A percentile compares a stretch with the other conserved stretches of the same genome.
Evolutionary conservation across 192 early-diverging fungal species (phyloP).

Genomic region (Globomyces pollinis-pini): DNA sequence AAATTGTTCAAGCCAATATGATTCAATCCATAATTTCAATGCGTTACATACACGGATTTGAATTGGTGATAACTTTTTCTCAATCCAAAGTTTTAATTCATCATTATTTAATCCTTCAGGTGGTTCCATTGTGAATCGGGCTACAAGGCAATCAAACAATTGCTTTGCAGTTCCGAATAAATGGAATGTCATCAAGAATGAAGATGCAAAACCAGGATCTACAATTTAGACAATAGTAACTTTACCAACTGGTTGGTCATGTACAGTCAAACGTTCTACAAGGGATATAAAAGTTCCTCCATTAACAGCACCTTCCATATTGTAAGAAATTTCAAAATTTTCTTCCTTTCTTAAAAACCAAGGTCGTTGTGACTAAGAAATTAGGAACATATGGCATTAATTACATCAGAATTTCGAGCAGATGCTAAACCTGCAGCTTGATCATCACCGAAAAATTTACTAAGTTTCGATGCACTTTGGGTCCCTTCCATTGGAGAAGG

Average conservation of each 20-base stretch:
- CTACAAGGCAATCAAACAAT: conserved; percentile 61
- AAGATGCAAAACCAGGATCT: conserved; percentile 71
- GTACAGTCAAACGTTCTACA: conserved; percentile 81
- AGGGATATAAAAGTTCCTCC: conserved; percentile 83
- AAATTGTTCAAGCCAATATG: conserved; percentile 75
- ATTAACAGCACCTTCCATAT: conserved; percentile 80
- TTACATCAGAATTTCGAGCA: conserved; percentile 10
- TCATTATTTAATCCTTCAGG: conserved; percentile 53
- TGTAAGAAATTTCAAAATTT: conserved; percentile 66
- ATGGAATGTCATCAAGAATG: conserved; percentile 87
- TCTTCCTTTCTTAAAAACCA: conserved; percentile 84
- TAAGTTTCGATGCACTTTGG: conserved; percentile 18
- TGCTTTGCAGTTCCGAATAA: conserved; percentile 71
- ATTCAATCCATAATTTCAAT: conserved; percentile 87
- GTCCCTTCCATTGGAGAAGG: neutral
- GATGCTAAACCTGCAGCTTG: conserved; percentile 8
- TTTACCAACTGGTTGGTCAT: conserved; percentile 57
- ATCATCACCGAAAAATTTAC: conserved; percentile 42
- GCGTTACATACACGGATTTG: conserved; percentile 83
- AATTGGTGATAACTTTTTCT: conserved; percentile 79
- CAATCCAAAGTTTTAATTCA: conserved; percentile 69
- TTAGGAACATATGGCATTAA: neutral
- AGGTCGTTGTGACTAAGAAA: conserved; percentile 31
- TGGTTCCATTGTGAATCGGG: conserved; percentile 67
- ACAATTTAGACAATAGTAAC: conserved; percentile 5